Evolutionary conservation across 1,284 basidiomycete species (phyloP).

Genomic region (Prillingera fragicola): DNA sequence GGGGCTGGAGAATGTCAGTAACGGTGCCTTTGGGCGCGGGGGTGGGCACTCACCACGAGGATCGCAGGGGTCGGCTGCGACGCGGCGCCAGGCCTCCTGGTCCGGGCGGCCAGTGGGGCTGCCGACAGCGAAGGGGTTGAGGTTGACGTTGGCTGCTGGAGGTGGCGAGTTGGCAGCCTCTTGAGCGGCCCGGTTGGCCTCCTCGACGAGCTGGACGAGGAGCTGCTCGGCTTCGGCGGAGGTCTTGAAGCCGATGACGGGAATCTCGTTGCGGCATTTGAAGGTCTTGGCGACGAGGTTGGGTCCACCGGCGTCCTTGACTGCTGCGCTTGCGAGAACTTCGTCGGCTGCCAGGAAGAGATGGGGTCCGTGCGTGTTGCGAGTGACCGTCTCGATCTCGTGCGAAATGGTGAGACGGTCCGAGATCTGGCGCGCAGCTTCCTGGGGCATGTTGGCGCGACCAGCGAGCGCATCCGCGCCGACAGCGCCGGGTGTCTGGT

Average conservation of each 20-base stretch:
- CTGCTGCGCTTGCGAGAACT: constrained; percentile 6
- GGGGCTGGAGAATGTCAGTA: no score
- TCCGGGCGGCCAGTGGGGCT: no score
- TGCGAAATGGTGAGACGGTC: constrained; percentile 15
- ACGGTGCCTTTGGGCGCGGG: no score
- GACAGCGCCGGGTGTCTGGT: constrained; percentile 7
- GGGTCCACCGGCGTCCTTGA: constrained; percentile 16
- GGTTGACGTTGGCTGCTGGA: no score
- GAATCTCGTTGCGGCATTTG: background rate
- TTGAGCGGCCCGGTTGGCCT: background rate
- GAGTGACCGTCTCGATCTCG: constrained; percentile 15
- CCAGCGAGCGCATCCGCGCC: constrained; percentile 4
- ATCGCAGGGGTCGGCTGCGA: no score
- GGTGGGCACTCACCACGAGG: no score
- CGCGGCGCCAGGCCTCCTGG: no score
- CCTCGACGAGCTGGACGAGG: background rate
- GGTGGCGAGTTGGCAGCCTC: no score
- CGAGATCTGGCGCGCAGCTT: constrained; percentile 9
- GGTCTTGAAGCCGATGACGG: background rate
- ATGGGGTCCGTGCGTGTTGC: constrained; percentile 14
- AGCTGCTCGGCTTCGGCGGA: background rate
- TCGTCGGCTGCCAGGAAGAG: constrained; percentile 12
- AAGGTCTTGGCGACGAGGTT: constrained; percentile 5
- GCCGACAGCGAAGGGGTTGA: no score
- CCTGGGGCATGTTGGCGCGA: constrained; percentile 3